A percentile compares a stretch with the other conserved stretches of the same genome.
These are phyloP conservation scores for sunflower (Helianthus annuus) DNA, from an alignment of 129 eudicot species.

Conservation along the genomic window HanXRQr2.0-SUNRISE NC_035446.2:64942903-64943402, in stretches of 20 bases:
- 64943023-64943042: constrained; percentile 5
- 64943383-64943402: neutral
- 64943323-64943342: constrained; percentile 97
- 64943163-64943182: neutral
- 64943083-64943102: neutral
- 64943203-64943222: constrained; percentile 10
- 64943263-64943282: constrained; percentile 29
- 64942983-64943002: neutral
- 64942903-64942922: too few relatives aligned
- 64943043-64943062: neutral
- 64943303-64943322: constrained; percentile 86
- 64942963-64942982: neutral
- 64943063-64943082: neutral
- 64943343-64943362: constrained; percentile 82
- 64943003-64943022: neutral
- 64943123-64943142: neutral
- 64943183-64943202: constrained; percentile 9
- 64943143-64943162: neutral
- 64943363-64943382: constrained; percentile 13
- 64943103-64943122: neutral
- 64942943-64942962: neutral
- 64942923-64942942: neutral
- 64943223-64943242: constrained; percentile 5
- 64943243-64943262: constrained; percentile 15
- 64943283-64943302: constrained; percentile 99